A percentile compares a stretch with the other conserved stretches of the same genome.
These are phyloP conservation scores for Ceratobasidium theobromae DNA, from an alignment of 1,284 basidiomycete species.

Conservation along the genomic window DNA sequence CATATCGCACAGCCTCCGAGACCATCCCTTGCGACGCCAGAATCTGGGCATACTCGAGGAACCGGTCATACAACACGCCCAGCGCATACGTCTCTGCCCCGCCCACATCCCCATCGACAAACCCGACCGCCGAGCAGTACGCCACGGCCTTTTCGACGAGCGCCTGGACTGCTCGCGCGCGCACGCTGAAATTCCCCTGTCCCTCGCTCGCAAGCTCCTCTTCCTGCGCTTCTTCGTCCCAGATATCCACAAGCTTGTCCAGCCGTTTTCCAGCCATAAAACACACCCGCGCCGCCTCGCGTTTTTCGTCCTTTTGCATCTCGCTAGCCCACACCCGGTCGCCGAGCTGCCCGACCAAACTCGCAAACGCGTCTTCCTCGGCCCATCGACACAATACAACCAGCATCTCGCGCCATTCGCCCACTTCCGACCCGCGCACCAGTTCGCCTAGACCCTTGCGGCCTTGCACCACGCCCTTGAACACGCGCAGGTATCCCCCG, in stretches of 20 bases:
- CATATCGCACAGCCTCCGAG: constrained; percentile 77
- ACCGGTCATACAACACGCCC: constrained; percentile 84
- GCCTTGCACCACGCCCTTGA: constrained; percentile 87
- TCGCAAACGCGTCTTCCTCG: constrained; percentile 77
- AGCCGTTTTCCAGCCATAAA: constrained; percentile 13
- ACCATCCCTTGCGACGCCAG: constrained; percentile 88
- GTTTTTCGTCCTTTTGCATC: not conserved
- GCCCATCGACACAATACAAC: constrained; percentile 97
- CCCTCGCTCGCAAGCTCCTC: constrained; percentile 60
- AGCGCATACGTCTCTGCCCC: constrained; percentile 76
- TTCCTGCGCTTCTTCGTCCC: constrained; percentile 88
- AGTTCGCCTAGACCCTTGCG: constrained; percentile 85
- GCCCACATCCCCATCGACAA: constrained; percentile 75
- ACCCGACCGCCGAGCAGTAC: constrained; percentile 87
- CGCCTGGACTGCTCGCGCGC: constrained; percentile 86
- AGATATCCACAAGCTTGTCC: constrained; percentile 68
- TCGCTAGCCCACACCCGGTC: constrained; percentile 16
- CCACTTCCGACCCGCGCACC: constrained; percentile 92
- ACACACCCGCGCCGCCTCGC: constrained; percentile 12
- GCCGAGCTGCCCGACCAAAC: constrained; percentile 89
- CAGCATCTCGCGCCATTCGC: constrained; percentile 97
- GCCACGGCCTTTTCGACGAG: constrained; percentile 97
- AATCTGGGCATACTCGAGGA: constrained; percentile 94
- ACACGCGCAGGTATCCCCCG: constrained; percentile 88
- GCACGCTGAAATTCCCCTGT: constrained; percentile 69